Evolutionary conservation across 345 rosid species (phyloP).

Genomic region (Cardamine chenopodiifolia): DNA sequence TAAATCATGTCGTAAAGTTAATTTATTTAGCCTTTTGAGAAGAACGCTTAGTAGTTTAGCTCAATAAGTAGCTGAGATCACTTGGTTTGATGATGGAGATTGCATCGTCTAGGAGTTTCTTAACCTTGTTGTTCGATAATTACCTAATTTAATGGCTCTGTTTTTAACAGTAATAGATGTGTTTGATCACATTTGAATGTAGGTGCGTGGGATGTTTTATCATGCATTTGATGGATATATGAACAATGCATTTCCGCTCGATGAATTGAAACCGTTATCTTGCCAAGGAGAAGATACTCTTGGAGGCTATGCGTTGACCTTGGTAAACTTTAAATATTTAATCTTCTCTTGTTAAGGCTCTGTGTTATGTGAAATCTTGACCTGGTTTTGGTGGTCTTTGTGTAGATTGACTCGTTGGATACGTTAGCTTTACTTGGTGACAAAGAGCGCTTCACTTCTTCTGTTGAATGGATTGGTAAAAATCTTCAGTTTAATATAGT

Average conservation of each 20-base stretch:
- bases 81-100: conserved; percentile 2
- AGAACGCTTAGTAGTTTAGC: not conserved
- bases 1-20: not conserved
- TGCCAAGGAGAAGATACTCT: conserved; percentile 91
- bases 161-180: not conserved
- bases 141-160: not conserved
- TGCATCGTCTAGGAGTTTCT: not conserved
- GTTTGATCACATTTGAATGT: conserved; percentile 5
- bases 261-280: conserved; percentile 85
- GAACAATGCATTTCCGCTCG: conserved; percentile 94
- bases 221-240: conserved; percentile 96
- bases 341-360: not conserved
- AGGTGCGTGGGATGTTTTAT: conserved; percentile 98
- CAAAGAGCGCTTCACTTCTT: conserved; percentile 64
- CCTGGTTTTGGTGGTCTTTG: conserved; percentile 11
- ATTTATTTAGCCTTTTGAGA: conserved; percentile 3
- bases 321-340: conserved; percentile 50
- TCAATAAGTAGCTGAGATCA: not conserved
- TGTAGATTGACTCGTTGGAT: conserved; percentile 92
- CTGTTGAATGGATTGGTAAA: conserved; percentile 98
- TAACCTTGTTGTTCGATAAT: not conserved
- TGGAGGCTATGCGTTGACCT: conserved; percentile 94
- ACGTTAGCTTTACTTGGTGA: conserved; percentile 91
- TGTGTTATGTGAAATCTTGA: conserved; percentile 26
- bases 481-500: conserved; percentile 95